Evolutionary conservation across 2,329 filamentous ascomycete genomes (phyloP).

Genomic region (Fusarium pseudonygamai): DNA sequence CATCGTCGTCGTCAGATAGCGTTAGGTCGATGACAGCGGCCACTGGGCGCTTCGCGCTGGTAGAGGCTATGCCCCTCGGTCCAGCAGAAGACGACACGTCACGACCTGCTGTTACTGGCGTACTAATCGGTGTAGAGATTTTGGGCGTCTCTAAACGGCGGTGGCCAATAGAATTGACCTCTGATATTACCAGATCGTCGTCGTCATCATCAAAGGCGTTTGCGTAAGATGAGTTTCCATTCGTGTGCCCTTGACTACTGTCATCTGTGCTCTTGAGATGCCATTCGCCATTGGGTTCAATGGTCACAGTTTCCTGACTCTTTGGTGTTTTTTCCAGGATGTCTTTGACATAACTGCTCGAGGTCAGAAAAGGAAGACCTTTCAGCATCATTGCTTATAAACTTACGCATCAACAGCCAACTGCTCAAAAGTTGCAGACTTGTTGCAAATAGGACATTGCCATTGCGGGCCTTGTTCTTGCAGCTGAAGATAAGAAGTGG

Average conservation of each 20-base stretch:
- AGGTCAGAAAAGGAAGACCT: constrained; percentile 20
- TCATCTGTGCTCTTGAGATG: constrained; percentile 51
- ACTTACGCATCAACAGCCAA: constrained; percentile 87
- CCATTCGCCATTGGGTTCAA: constrained; percentile 90
- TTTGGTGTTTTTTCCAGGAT: constrained; percentile 79
- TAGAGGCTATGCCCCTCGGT: constrained; percentile 48
- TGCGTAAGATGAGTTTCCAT: constrained; percentile 40
- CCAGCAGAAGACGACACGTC: constrained; percentile 51
- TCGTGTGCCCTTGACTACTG: constrained; percentile 41
- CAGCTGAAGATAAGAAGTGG: constrained; percentile 87
- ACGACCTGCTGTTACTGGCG: constrained; percentile 50
- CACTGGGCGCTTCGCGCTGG: constrained; percentile 58
- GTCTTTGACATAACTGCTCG: constrained; percentile 79
- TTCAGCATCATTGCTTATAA: not conserved
- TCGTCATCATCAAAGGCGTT: constrained; percentile 50
- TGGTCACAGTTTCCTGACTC: constrained; percentile 83
- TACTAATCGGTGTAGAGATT: constrained; percentile 48
- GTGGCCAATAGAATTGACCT: constrained; percentile 50
- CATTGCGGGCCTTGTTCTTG: constrained; percentile 97
- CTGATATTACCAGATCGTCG: constrained; percentile 62
- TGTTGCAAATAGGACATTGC: constrained; percentile 95
- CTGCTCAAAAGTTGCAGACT: constrained; percentile 79
- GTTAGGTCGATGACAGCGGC: constrained; percentile 69
- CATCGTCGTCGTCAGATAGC: constrained; percentile 58
- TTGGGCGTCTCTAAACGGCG: constrained; percentile 52